Evolutionary conservation across 2,329 filamentous ascomycete genomes (phyloP).

Genomic region (Aspergillus brunneoviolaceus): DNA sequence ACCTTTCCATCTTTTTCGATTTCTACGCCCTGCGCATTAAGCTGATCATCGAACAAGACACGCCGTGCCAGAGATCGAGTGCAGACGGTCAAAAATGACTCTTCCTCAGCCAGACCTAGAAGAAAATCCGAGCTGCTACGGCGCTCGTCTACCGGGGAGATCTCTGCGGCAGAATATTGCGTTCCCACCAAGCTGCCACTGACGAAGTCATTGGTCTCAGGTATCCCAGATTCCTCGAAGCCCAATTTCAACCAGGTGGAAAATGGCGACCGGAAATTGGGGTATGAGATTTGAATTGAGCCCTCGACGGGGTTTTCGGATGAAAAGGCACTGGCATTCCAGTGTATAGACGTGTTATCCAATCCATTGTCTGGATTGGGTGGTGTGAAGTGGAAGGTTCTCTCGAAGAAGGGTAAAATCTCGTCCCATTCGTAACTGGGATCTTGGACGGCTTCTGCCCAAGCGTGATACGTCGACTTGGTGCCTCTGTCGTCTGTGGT

Average conservation of each 20-base stretch:
- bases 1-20: constrained; percentile 1
- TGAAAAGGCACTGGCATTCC: neutral
- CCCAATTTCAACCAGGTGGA: neutral
- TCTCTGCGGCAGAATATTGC: neutral
- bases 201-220: neutral
- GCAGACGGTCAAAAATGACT: constrained; percentile 17
- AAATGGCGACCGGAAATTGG: neutral
- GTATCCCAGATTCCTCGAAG: neutral
- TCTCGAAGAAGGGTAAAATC: constrained; percentile 11
- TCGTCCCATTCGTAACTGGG: constrained; percentile 6
- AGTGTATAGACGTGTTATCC: neutral
- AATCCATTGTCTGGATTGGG: neutral
- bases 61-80: constrained; percentile 7
- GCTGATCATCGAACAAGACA: constrained; percentile 11
- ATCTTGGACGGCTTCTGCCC: constrained; percentile 37
- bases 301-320: neutral
- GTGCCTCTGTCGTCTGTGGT: constrained; percentile 20
- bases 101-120: neutral
- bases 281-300: neutral
- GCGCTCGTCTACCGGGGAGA: neutral
- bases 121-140: constrained; percentile 20
- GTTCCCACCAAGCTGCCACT: neutral
- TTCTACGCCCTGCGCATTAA: constrained; percentile 7
- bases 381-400: constrained; percentile 8
- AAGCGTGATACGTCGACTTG: constrained; percentile 28